Conservation (phyloP, 2,329 filamentous ascomycete genomes). For the Huntiella decipiens region DNA sequence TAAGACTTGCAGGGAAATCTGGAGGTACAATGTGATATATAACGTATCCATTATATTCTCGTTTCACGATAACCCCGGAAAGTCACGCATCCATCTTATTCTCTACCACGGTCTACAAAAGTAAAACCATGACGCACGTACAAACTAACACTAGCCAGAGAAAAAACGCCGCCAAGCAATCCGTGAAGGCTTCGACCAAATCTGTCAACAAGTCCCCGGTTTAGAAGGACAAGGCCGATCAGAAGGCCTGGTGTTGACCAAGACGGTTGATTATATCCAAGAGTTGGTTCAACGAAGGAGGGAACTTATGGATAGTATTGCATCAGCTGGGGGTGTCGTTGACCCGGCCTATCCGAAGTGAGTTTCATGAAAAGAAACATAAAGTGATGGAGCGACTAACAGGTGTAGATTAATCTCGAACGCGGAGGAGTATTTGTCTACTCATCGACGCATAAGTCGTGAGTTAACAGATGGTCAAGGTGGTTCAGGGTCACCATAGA, state of each 20-base stretch:
- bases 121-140: conserved; percentile 3
- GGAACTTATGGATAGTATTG: conserved; percentile 36
- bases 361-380: not conserved
- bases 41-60: too few species aligned
- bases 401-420: conserved; percentile 3
- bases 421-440: conserved; percentile 5
- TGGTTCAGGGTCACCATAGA: not conserved
- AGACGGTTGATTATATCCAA: conserved; percentile 46
- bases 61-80: too few species aligned
- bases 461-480: not conserved
- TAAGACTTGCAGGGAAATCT: too few species aligned
- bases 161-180: conserved; percentile 42
- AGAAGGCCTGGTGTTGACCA: conserved; percentile 64
- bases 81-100: not conserved
- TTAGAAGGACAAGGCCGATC: conserved; percentile 68
- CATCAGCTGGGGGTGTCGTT: conserved; percentile 38
- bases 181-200: conserved; percentile 62
- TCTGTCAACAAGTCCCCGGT: conserved; percentile 64
- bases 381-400: conserved; percentile 10
- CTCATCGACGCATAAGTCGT: not conserved
- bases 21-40: too few species aligned
- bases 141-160: conserved; percentile 16
- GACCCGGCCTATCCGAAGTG: conserved; percentile 14
- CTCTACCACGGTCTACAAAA: too few species aligned
- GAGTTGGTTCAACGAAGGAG: conserved; percentile 40